These are phyloP conservation scores for Parastagonospora avenae DNA, from an alignment of 2,329 filamentous ascomycete species.

Conservation along the genomic window DNA sequence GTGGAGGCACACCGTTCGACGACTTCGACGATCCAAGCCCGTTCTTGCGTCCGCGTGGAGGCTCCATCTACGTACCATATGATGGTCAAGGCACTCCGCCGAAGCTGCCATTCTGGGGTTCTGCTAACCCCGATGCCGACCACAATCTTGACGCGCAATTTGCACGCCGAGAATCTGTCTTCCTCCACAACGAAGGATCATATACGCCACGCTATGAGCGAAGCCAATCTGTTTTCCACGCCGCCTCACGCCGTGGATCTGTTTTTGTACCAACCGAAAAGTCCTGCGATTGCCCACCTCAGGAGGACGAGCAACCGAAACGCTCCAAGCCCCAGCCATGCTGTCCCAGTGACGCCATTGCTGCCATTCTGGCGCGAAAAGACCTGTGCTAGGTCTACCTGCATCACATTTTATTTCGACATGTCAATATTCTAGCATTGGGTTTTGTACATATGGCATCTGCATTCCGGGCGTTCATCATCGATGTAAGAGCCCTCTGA, in stretches of 20 bases:
- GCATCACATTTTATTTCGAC: slow-evolving; percentile 18
- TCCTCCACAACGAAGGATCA: background rate
- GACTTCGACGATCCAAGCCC: slow-evolving; percentile 26
- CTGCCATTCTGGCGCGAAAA: slow-evolving; percentile 29
- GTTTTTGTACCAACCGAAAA: slow-evolving; percentile 20
- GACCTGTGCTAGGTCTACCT: slow-evolving; percentile 4
- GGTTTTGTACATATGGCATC: slow-evolving; percentile 13
- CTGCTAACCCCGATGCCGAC: slow-evolving; percentile 18
- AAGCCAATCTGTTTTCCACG: slow-evolving; percentile 17
- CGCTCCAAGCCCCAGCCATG: slow-evolving; percentile 20
- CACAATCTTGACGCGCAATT: slow-evolving; percentile 14
- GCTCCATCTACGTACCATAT: slow-evolving; percentile 32
- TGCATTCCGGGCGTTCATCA: slow-evolving; percentile 27
- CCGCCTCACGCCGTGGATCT: slow-evolving; percentile 20
- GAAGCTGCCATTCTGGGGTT: slow-evolving; percentile 26
- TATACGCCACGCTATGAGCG: slow-evolving; percentile 8
- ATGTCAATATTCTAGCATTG: slow-evolving; percentile 30
- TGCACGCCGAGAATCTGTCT: slow-evolving; percentile 11
- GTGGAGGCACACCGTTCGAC: slow-evolving; percentile 20
- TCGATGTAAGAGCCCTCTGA: slow-evolving; percentile 30
- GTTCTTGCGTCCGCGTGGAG: slow-evolving; percentile 29
- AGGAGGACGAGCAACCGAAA: slow-evolving; percentile 14
- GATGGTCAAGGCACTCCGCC: slow-evolving; percentile 28
- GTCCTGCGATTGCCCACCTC: slow-evolving; percentile 18
- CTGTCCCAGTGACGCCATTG: slow-evolving; percentile 33